Evolutionary conservation across 495 filamentous ascomycete species (phyloP), one percentile per base, ranked within the genome.

Genomic region (Echria macrotheca): DNA sequence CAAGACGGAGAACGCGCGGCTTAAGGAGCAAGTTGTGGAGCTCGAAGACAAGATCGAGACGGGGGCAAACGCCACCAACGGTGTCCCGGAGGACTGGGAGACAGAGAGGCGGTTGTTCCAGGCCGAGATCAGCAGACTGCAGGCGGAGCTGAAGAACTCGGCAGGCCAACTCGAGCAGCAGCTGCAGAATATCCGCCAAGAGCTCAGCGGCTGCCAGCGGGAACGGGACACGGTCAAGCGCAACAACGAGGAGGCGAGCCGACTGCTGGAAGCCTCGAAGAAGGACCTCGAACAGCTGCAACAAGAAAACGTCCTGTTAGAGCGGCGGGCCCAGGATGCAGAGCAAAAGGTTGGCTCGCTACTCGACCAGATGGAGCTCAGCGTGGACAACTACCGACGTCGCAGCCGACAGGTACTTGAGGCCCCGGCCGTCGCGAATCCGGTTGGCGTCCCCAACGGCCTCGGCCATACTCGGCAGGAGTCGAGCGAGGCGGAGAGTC

Each of bases 361-460:
- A 17, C 79, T 99, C 21, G 89, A 97, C 63, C 91, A 96, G 59
- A 88, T 99, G 24, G 91, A 91, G 60, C 80, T 80, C 11, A 94
- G 88, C 2, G 93, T 99, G 12, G 91, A 91, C 65, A 93, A 91
- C 58, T 96, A 95, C 66, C 86, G 93, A 37, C 84, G 93, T 39
- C 90, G 71, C 48, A 66, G 70, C 57, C 61, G 71, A 41, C 63
- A 63, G 47, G 54, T 51, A 65, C 64, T 35, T n/a, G 33, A 29
- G n/a, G 3, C 22, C n/a, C 5, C 28, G 6, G 21, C 1, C n/a
- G 32, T 28, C 15, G 33, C 40, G 23, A 25, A 24, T 24, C 15
- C 41, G 22, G 31, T 18, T 31, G 45, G 18, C 17, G 29, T 43
- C 42, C 58, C 35, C 36, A 47, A 39, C 28, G 61, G 57, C 19